Percentiles rank a stretch among this genome's conserved stretches.
Evolutionary conservation across 306 rosid genomes (phyloP).

Genomic region (Vigna unguiculata): DNA sequence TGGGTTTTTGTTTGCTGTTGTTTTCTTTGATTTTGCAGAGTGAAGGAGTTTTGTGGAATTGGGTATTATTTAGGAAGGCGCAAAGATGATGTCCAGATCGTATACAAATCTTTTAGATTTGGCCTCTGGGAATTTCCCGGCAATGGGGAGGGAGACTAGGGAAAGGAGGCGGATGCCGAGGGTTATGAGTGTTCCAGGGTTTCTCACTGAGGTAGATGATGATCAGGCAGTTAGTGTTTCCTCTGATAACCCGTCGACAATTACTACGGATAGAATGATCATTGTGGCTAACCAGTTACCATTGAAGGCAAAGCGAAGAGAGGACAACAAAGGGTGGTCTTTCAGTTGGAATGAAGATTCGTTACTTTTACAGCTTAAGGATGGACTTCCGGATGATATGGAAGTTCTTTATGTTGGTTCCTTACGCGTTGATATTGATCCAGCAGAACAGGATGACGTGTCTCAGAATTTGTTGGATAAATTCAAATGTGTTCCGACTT

Average conservation of each 20-base stretch:
- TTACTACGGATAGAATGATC: slow-evolving; percentile 67
- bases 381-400: slow-evolving; percentile 78
- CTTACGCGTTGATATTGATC: slow-evolving; percentile 66
- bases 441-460: slow-evolving; percentile 71
- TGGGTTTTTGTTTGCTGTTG: slow-evolving; percentile 15
- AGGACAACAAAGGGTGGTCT: slow-evolving; percentile 70
- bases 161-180: slow-evolving; percentile 66
- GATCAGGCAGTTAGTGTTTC: slow-evolving; percentile 69
- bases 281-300: slow-evolving; percentile 89
- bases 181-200: slow-evolving; percentile 74
- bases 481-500: slow-evolving; percentile 78
- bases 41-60: slow-evolving; percentile 44
- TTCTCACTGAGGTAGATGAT: slow-evolving; percentile 68
- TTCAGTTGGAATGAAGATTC: slow-evolving; percentile 87
- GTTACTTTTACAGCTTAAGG: slow-evolving; percentile 78
- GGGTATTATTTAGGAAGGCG: slow-evolving; percentile 38
- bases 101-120: slow-evolving; percentile 81
- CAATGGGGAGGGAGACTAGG: slow-evolving; percentile 56
- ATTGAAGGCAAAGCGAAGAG: slow-evolving; percentile 66
- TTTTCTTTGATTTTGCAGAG: slow-evolving; percentile 42
- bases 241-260: slow-evolving; percentile 69
- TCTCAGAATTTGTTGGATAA: slow-evolving; percentile 68
- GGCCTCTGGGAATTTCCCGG: slow-evolving; percentile 83
- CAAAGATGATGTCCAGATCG: slow-evolving; percentile 77
- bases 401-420: slow-evolving; percentile 82